Evolutionary conservation across 176 grass and related monocot species (phyloP), one percentile per base, ranked within the genome.

Genomic region (Phoenix roebelenii): DNA sequence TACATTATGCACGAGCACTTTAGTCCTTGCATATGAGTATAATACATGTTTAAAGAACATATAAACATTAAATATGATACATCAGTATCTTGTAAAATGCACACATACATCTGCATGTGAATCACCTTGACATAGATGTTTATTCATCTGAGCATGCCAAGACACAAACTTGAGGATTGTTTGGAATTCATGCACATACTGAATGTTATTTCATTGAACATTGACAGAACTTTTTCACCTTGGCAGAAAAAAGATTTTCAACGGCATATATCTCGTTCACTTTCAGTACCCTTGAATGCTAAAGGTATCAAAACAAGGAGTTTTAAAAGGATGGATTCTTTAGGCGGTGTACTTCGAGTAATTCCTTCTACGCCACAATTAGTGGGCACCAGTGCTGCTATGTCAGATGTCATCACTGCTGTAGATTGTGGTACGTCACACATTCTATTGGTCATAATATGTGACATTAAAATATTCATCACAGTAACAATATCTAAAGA

Each of bases 251-350:
- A 81, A 51, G 60, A 64, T 14, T 55, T 68, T 15, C 74, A 71
- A 22, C 25, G 51, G 70, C 62, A 82, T 30, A 92, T 98, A 7
- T 75, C 58, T 73, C 87, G 93, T 0, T 98, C 87, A 7, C 74
- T 70, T 59, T 98, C 93, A 1, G 75, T 98, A n/a, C 93, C 93
- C 15, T 80, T 68, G 63, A 83, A 35, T 78, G 77, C 79, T 20
- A 85, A 88, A 65, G 68, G 80, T 22, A 4, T 60, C 3, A 91
- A 75, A 18, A 3, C 16, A 15, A 98, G 83, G 23, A 85, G 76
- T 49, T 73, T 98, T 63, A 98, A 88, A 73, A 71, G 87, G 56
- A 85, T 98, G 93, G 71, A 98, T 57, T 98, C 93, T 0, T 22
- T 88, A 0, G 84, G 84, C 4, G 81, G 74, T 26, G 77, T 85